A percentile compares a stretch with the other conserved stretches of the same genome.
Evolutionary conservation across 352 stramenopile genomes (phyloP).

Genomic region (Peronospora farinosa): DNA sequence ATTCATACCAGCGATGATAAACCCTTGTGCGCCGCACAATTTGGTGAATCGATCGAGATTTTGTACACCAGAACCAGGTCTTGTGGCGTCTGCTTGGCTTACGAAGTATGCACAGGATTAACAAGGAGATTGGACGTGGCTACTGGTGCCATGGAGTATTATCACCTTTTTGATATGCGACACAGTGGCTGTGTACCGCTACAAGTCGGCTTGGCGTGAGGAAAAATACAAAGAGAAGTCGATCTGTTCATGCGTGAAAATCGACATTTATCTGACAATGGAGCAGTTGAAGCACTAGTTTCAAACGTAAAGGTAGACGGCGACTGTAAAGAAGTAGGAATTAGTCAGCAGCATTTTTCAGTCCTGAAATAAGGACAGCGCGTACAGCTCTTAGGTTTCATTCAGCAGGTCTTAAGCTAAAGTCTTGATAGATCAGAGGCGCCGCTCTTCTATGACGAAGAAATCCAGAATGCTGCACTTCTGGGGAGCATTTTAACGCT

Average conservation of each 20-base stretch:
- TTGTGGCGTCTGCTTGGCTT: conserved; percentile 44
- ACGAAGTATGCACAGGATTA: conserved; percentile 45
- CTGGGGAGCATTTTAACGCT: conserved; percentile 56
- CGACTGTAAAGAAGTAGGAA: conserved; percentile 3
- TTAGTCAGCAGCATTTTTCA: conserved; percentile 14
- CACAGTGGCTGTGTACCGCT: conserved; percentile 40
- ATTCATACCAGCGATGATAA: conserved; percentile 41
- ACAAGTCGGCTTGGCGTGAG: conserved; percentile 40
- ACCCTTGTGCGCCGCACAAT: conserved; percentile 49
- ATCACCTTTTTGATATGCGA: conserved; percentile 44
- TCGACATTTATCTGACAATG: conserved; percentile 38
- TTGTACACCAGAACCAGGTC: conserved; percentile 28
- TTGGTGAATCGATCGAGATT: conserved; percentile 36
- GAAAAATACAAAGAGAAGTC: conserved; percentile 22
- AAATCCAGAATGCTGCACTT: conserved; percentile 38
- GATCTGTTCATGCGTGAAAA: conserved; percentile 37
- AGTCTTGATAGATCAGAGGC: conserved; percentile 6
- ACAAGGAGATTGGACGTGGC: conserved; percentile 47
- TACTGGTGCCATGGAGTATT: conserved; percentile 53
- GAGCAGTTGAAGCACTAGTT: conserved; percentile 41
- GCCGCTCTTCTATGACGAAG: conserved; percentile 26
- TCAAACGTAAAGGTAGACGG: conserved; percentile 17
- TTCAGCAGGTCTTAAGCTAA: conserved; percentile 8
- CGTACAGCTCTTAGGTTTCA: conserved; percentile 20
- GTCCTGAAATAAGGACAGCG: conserved; percentile 21